Conservation (phyloP, 352 stramenopile genomes). For the Globisporangium cederbergense region DNA sequence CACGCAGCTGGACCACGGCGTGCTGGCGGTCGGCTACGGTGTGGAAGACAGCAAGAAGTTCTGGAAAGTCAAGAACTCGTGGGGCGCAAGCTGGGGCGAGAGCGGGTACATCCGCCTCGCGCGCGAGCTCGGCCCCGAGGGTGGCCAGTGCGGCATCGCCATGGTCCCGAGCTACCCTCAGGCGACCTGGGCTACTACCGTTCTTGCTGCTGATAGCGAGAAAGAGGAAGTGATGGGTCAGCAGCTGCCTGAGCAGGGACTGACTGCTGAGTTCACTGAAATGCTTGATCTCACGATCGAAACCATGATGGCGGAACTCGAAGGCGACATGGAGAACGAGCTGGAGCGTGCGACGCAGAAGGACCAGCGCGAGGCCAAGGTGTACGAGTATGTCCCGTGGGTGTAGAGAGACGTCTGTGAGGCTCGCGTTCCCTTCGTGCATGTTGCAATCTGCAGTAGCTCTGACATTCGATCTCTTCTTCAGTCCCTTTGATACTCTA, state of each 20-base stretch:
- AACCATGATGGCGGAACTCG: slow-evolving; percentile 8
- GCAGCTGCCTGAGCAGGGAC: not conserved
- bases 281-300: slow-evolving; percentile 8
- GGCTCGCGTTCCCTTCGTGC: not conserved
- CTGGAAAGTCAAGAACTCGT: slow-evolving; percentile 94
- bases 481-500: not conserved
- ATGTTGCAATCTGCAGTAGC: not conserved
- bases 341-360: not conserved
- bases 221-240: not conserved
- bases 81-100: slow-evolving; percentile 94
- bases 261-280: not conserved
- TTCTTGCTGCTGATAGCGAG: not conserved
- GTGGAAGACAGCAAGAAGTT: slow-evolving; percentile 76
- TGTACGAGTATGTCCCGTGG: slow-evolving; percentile 17
- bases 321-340: not conserved
- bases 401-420: slow-evolving; percentile 2
- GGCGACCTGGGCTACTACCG: slow-evolving; percentile 10
- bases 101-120: slow-evolving; percentile 92
- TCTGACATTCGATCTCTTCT: not conserved
- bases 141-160: slow-evolving; percentile 26
- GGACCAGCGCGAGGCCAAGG: slow-evolving; percentile 4
- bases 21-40: slow-evolving; percentile 95
- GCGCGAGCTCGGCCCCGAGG: slow-evolving; percentile 39
- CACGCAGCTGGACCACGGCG: slow-evolving; percentile 94
- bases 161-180: slow-evolving; percentile 30